phyloP scores from a whole-genome alignment of 2,329 filamentous ascomycete genomes.

The Elsinoe perseae region DNA sequence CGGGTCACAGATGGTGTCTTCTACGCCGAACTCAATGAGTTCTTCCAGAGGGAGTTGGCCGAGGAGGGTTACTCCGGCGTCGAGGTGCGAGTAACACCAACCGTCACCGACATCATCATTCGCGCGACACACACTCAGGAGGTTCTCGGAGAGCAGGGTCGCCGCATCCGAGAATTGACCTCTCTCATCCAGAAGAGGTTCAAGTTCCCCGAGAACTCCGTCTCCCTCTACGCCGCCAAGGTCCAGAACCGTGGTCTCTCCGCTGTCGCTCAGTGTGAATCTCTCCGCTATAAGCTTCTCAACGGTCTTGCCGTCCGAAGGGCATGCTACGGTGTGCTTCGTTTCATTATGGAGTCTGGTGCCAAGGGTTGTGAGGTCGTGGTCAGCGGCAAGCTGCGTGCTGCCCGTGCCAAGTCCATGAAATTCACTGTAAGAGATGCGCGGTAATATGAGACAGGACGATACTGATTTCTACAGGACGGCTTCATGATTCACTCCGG shows the following conservation, averaged over 20 bases:
- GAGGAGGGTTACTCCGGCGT: slow-evolving; percentile 99
- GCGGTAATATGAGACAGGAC: neutral
- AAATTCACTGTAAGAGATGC: slow-evolving; percentile 84
- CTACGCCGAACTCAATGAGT: slow-evolving; percentile 99
- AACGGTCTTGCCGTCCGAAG: slow-evolving; percentile 98
- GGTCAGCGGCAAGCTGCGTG: slow-evolving; percentile 97
- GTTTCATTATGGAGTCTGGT: slow-evolving; percentile 99
- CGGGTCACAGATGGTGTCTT: slow-evolving; percentile 76
- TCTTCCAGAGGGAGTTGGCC: slow-evolving; percentile 99
- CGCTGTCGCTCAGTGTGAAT: slow-evolving; percentile 99
- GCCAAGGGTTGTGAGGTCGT: slow-evolving; percentile 99
- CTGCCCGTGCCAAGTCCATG: slow-evolving; percentile 99
- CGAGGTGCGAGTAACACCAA: slow-evolving; percentile 98
- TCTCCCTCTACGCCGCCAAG: slow-evolving; percentile 99
- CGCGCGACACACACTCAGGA: slow-evolving; percentile 99
- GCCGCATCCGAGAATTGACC: slow-evolving; percentile 99
- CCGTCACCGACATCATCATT: slow-evolving; percentile 99
- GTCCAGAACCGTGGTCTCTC: slow-evolving; percentile 99
- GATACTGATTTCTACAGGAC: slow-evolving; percentile 45
- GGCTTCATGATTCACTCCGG: slow-evolving; percentile 99
- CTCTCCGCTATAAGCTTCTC: slow-evolving; percentile 99
- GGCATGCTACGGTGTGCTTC: slow-evolving; percentile 98
- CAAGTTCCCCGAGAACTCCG: slow-evolving; percentile 99
- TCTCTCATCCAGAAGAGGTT: slow-evolving; percentile 99
- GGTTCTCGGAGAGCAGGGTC: slow-evolving; percentile 98